A percentile compares a stretch with the other conserved stretches of the same genome.
Evolutionary conservation across 352 stramenopile genomes (phyloP).

Genomic region (Poterioochromonas sp.): DNA sequence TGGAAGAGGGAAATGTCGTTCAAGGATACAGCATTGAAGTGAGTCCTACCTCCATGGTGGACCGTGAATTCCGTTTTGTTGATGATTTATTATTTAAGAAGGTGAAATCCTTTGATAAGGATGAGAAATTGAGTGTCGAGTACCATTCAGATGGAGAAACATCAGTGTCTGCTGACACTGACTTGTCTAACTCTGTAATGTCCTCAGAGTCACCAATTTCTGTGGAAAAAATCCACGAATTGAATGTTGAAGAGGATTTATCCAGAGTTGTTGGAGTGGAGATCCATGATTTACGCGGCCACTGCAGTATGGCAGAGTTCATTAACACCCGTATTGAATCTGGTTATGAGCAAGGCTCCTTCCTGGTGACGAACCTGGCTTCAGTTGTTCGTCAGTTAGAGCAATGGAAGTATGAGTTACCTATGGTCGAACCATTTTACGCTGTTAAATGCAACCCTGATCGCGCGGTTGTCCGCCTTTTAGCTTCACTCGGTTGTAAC

Average conservation of each 20-base stretch:
- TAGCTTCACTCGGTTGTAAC: conserved; percentile 48
- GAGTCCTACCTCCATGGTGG: not conserved
- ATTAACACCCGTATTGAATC: not conserved
- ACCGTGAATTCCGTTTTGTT: not conserved
- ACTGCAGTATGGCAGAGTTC: not conserved
- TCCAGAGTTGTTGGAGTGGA: not conserved
- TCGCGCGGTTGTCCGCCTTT: conserved; percentile 31
- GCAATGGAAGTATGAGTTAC: conserved; percentile 49
- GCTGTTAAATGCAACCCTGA: conserved; percentile 90
- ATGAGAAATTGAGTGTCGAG: not conserved
- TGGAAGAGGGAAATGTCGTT: conserved; percentile 4
- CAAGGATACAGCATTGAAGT: conserved; percentile 22
- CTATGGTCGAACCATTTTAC: conserved; percentile 78
- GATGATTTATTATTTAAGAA: not conserved
- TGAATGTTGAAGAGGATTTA: not conserved
- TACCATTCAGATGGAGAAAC: not conserved
- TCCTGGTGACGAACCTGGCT: conserved; percentile 55
- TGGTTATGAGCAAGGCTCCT: conserved; percentile 34
- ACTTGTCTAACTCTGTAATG: not conserved
- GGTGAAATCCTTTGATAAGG: not conserved
- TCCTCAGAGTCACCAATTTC: not conserved
- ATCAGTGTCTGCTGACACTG: not conserved
- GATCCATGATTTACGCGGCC: not conserved
- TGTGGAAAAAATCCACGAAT: not conserved
- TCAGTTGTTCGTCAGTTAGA: conserved; percentile 50